Conservation (phyloP, 2,329 filamentous ascomycete species). For the Penicillium occitanis region DNA sequence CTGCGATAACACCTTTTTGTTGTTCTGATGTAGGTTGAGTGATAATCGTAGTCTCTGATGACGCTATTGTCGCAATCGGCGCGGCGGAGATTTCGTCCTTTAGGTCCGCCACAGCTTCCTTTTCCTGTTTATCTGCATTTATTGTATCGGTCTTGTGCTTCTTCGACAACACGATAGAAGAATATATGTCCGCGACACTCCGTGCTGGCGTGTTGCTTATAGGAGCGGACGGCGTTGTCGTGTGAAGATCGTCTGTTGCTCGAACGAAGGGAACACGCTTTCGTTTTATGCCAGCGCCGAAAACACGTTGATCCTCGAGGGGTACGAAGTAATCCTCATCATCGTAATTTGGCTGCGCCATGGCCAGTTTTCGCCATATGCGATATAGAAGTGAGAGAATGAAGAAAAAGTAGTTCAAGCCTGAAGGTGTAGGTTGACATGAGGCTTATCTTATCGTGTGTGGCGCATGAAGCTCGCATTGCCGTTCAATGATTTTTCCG, state of each 20-base stretch:
- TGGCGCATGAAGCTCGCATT: constrained; percentile 12
- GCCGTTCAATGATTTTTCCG: constrained; percentile 20
- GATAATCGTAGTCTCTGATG: not conserved
- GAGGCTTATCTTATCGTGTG: constrained; percentile 22
- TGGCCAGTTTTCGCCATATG: not conserved
- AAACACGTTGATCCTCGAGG: constrained; percentile 59
- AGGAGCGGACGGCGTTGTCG: constrained; percentile 23
- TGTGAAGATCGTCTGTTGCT: constrained; percentile 40
- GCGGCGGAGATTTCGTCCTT: not conserved
- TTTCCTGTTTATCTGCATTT: constrained; percentile 17
- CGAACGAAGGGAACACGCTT: constrained; percentile 62
- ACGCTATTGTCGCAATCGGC: constrained; percentile 21
- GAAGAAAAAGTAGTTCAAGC: not conserved
- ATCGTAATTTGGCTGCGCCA: constrained; percentile 34
- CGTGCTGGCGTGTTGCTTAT: constrained; percentile 25
- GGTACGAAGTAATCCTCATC: constrained; percentile 61
- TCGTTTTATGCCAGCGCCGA: constrained; percentile 62
- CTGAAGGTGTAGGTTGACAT: not conserved
- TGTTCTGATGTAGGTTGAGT: not conserved
- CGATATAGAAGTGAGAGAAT: not conserved
- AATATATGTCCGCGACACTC: constrained; percentile 44
- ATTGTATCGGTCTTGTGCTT: constrained; percentile 16
- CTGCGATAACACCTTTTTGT: not conserved
- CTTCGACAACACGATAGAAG: constrained; percentile 48
- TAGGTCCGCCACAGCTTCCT: not conserved